Evolutionary conservation across 176 grass and related monocot species (phyloP).

Genomic region (Rhipidocladum racemiflorum): DNA sequence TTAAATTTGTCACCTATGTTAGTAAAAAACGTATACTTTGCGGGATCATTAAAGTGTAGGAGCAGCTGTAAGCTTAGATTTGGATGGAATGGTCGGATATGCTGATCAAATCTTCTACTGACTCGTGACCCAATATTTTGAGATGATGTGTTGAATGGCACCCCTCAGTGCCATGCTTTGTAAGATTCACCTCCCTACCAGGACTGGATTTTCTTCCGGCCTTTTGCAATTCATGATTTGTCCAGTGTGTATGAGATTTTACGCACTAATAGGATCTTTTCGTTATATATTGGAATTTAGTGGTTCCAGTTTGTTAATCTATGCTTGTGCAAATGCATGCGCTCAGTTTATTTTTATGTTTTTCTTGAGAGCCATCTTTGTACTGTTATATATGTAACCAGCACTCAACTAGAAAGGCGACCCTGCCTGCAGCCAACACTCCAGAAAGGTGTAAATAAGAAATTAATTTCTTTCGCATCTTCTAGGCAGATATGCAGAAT

Average conservation of each 20-base stretch:
- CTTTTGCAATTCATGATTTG: not conserved
- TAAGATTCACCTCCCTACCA: not conserved
- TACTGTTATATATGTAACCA: not conserved
- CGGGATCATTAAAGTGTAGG: not conserved
- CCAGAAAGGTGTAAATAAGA: not conserved
- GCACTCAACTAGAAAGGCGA: not conserved
- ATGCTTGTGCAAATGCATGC: not conserved
- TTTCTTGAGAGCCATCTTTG: not conserved
- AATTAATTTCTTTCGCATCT: not conserved
- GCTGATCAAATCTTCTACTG: not conserved
- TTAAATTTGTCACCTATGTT: not conserved
- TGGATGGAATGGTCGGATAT: not conserved
- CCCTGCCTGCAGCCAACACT: not conserved
- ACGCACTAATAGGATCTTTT: not conserved
- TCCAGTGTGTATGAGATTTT: not conserved
- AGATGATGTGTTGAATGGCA: not conserved
- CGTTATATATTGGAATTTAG: not conserved
- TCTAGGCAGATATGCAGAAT: not conserved
- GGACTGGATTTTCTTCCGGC: not conserved
- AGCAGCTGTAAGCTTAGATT: not conserved
- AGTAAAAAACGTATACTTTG: not conserved
- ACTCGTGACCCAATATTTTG: not conserved
- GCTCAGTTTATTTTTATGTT: not conserved
- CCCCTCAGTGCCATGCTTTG: not conserved
- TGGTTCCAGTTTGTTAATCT: not conserved